Conservation (phyloP, 441 rosid genomes). For the Gossypium trilobum region DNA sequence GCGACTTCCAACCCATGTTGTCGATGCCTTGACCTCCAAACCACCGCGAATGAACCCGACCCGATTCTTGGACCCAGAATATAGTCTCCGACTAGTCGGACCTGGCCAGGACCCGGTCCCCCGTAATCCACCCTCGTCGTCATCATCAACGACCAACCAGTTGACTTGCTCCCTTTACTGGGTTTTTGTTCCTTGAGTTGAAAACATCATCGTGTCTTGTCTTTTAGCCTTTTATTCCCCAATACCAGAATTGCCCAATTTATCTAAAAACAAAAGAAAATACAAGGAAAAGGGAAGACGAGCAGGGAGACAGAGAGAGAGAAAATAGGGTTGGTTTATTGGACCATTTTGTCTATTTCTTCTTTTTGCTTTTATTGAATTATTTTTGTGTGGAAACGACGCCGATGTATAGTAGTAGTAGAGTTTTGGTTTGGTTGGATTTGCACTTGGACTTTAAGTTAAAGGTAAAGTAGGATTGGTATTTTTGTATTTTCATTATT, state of each 20-base stretch:
- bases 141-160: constrained; percentile 7
- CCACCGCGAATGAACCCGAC: constrained; percentile 70
- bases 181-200: not conserved
- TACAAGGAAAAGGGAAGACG: not conserved
- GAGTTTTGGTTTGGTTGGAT: not conserved
- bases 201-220: constrained; percentile 2
- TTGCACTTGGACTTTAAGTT: not conserved
- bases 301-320: not conserved
- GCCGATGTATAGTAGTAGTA: constrained; percentile 15
- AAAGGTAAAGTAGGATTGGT: not conserved
- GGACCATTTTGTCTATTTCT: not conserved
- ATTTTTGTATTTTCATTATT: not conserved
- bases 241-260: not conserved
- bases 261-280: not conserved
- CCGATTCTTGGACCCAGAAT: constrained; percentile 60
- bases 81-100: constrained; percentile 55
- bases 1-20: constrained; percentile 48
- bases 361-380: not conserved
- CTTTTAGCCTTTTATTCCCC: not conserved
- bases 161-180: not conserved
- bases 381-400: constrained; percentile 27
- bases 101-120: not conserved
- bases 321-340: not conserved
- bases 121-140: constrained; percentile 37
- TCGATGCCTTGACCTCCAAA: constrained; percentile 55